Conservation (phyloP, 371 early-diverging fungal species). For the Gilbertella persicaria region DNA sequence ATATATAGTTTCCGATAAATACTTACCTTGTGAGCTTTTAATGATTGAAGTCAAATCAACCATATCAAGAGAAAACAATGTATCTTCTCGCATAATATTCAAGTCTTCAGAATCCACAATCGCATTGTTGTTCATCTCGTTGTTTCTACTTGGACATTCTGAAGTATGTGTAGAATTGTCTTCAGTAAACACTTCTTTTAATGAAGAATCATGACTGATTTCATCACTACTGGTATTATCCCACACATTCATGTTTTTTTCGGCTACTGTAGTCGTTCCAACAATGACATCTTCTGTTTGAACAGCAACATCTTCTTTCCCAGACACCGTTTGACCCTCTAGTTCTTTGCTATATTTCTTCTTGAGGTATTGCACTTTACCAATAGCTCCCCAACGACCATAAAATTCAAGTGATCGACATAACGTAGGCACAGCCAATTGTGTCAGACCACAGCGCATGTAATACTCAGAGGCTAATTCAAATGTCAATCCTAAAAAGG, state of each 20-base stretch:
- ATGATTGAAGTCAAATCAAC: slow-evolving; percentile 51
- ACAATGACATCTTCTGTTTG: slow-evolving; percentile 41
- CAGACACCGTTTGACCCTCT: slow-evolving; percentile 20
- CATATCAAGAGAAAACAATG: slow-evolving; percentile 45
- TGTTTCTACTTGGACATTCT: background rate
- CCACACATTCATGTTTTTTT: slow-evolving; percentile 14
- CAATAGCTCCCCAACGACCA: slow-evolving; percentile 41
- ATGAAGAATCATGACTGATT: slow-evolving; percentile 22
- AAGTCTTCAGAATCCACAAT: background rate
- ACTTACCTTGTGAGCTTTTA: slow-evolving; percentile 47
- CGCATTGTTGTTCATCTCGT: background rate
- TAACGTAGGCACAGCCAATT: slow-evolving; percentile 36
- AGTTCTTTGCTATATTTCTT: slow-evolving; percentile 26
- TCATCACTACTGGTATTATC: slow-evolving; percentile 28
- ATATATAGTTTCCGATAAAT: background rate
- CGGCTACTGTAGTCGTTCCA: slow-evolving; percentile 12
- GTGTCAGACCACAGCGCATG: slow-evolving; percentile 23
- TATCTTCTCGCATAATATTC: slow-evolving; percentile 18
- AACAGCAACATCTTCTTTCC: slow-evolving; percentile 16
- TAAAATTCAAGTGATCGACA: slow-evolving; percentile 34
- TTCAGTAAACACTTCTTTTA: slow-evolving; percentile 26
- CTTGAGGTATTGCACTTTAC: slow-evolving; percentile 32
- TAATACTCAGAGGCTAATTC: slow-evolving; percentile 34
- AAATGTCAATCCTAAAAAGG: slow-evolving; percentile 34
- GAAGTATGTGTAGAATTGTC: slow-evolving; percentile 12